Evolutionary conservation across 306 rosid genomes (phyloP).

Genomic region (Mimosa pudica): DNA sequence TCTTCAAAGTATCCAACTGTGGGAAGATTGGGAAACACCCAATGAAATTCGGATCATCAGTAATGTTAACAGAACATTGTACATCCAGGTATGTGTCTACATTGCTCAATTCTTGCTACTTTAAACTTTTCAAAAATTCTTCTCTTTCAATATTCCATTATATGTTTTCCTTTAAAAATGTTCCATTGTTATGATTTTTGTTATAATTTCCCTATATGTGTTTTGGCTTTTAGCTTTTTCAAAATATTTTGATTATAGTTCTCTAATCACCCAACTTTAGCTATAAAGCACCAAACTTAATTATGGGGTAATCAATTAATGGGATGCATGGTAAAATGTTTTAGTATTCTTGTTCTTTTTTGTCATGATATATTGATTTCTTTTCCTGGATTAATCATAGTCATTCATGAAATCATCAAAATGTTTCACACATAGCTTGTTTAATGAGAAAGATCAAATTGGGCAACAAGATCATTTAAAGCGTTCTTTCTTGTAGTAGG

Average conservation of each 20-base stretch:
- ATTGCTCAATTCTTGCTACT: not conserved
- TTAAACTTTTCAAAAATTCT: not conserved
- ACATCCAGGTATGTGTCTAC: no score
- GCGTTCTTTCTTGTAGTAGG: no score
- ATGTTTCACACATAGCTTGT: no score
- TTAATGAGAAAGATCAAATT: no score
- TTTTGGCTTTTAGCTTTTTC: not conserved
- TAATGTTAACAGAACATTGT: not conserved
- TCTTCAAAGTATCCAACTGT: not conserved
- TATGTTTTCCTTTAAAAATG: not conserved
- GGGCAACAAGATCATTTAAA: no score
- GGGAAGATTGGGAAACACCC: fast-evolving
- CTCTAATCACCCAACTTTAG: not conserved
- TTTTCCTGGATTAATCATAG: no score
- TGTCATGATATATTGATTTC: not conserved
- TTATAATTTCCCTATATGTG: not conserved
- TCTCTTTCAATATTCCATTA: not conserved
- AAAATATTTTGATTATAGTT: not conserved
- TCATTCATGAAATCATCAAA: no score
- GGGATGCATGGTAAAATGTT: not conserved
- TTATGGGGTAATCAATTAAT: not conserved
- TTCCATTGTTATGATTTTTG: not conserved
- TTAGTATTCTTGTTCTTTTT: not conserved
- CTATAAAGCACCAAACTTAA: not conserved
- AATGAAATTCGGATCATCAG: not conserved